Base-by-base conservation (phyloP, 2,329 filamentous ascomycete genomes). In the Beauveria sp. region DNA sequence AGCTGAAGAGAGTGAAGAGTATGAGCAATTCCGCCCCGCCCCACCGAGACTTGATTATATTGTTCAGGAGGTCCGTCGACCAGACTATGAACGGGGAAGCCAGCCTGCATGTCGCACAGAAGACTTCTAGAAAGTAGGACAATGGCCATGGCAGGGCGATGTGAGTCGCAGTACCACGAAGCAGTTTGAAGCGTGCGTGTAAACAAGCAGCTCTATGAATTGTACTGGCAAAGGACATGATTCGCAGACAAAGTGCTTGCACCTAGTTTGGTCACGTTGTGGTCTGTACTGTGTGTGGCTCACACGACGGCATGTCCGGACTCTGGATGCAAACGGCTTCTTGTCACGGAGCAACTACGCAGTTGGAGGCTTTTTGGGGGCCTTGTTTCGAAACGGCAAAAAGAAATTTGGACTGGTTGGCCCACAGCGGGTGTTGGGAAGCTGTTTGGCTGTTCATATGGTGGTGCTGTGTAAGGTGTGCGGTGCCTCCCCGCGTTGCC, bases 71-170 rank as follows among this genome's bases (percentile, higher is more conserved):
- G 7, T n/a, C 22, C 16, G 46, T 43, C 10, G 24, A 43, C 20
- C n/a, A 46, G 28, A 40, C 8, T 7, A 26, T 58, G 34, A 22
- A 9, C 9, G 6, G 49, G 38, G 18, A 22, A 40, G 30, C 24
- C 16, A 47, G 12, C 9, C 43, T 50, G 46, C 20, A 42, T 58
- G 56, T 58, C 22, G 8, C 56, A 58, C 56, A n/a, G 22, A 22
- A 18, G 20, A 16, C 14, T 58, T 58, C 56, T 58, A 58, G 56
- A 58, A 58, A 28, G 56, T 58, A 42, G 45, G 56, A 58, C 56
- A 42, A 58, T 14, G 24, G 24, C 3, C 55, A 42, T 49, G 55
- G 55, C 55, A 58, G 45, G 46, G 43, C 20, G 28, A 34, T 18
- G 14, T 43, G 56, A 51, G 16, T 50, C 22, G 20, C 20, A 24